These are phyloP conservation scores for Saccharomyces hybrid DNA, from an alignment of 1,139 yeast species.

Conservation along the genomic window DNA sequence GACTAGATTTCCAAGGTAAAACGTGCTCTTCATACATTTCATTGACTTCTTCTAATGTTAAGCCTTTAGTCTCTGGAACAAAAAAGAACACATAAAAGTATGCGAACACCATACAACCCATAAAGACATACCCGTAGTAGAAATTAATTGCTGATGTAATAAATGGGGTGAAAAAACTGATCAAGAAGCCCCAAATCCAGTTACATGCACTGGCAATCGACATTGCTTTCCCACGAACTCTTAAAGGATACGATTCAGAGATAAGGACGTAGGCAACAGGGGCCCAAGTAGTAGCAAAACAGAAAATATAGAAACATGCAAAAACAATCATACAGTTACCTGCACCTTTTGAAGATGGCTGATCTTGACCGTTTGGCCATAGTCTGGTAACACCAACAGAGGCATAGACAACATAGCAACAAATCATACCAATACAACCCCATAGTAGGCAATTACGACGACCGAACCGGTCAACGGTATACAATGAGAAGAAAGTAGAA, in stretches of 20 bases:
- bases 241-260: constrained; percentile 69
- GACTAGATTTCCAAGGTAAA: constrained; percentile 39
- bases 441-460: constrained; percentile 55
- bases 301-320: constrained; percentile 69
- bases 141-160: constrained; percentile 39
- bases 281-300: constrained; percentile 80
- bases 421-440: constrained; percentile 58
- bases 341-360: constrained; percentile 40
- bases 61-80: constrained; percentile 64
- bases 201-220: constrained; percentile 63
- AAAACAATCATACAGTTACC: constrained; percentile 74
- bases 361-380: constrained; percentile 53
- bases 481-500: constrained; percentile 61
- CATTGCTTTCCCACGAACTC: constrained; percentile 71
- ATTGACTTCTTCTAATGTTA: constrained; percentile 64
- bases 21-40: constrained; percentile 41
- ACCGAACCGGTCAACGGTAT: constrained; percentile 58
- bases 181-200: constrained; percentile 73
- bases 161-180: constrained; percentile 67
- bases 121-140: constrained; percentile 62
- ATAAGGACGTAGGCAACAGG: constrained; percentile 67
- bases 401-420: constrained; percentile 57
- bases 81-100: constrained; percentile 54
- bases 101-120: constrained; percentile 59
- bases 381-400: constrained; percentile 57